Evolutionary conservation across 768 basidiomycete genomes (phyloP).

Genomic region (Rhizopogon sp.): DNA sequence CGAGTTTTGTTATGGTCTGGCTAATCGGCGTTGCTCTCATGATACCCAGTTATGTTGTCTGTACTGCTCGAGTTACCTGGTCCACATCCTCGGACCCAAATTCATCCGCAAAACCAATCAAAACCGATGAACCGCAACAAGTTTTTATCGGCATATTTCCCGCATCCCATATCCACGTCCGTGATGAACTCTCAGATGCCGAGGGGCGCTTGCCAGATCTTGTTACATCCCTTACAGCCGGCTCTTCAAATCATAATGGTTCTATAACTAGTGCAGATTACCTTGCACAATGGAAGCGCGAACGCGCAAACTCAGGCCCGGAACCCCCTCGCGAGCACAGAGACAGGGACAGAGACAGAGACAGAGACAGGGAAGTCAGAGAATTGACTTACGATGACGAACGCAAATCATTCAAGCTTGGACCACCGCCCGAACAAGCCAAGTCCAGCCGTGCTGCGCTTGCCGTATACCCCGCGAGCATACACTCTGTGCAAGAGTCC

Average conservation of each 20-base stretch:
- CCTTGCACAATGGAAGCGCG: conserved; percentile 39
- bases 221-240: conserved; percentile 48
- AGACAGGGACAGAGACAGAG: conserved; percentile 57
- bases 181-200: conserved; percentile 83
- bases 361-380: conserved; percentile 59
- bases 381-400: conserved; percentile 34
- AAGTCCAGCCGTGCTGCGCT: conserved; percentile 67
- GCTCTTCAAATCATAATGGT: conserved; percentile 23
- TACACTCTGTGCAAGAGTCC: conserved; percentile 69
- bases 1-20: neutral
- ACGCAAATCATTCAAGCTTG: conserved; percentile 66
- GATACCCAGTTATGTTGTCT: conserved; percentile 72
- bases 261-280: conserved; percentile 41
- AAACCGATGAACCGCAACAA: conserved; percentile 74
- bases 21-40: neutral
- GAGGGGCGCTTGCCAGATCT: conserved; percentile 81
- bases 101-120: conserved; percentile 42
- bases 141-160: conserved; percentile 96
- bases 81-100: conserved; percentile 54
- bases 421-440: conserved; percentile 70
- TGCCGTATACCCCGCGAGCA: conserved; percentile 67
- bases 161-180: conserved; percentile 79
- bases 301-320: conserved; percentile 21
- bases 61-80: conserved; percentile 71
- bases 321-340: conserved; percentile 29